Conservation (phyloP, 2,329 filamentous ascomycete genomes). For the Beauveria asiatica region DNA sequence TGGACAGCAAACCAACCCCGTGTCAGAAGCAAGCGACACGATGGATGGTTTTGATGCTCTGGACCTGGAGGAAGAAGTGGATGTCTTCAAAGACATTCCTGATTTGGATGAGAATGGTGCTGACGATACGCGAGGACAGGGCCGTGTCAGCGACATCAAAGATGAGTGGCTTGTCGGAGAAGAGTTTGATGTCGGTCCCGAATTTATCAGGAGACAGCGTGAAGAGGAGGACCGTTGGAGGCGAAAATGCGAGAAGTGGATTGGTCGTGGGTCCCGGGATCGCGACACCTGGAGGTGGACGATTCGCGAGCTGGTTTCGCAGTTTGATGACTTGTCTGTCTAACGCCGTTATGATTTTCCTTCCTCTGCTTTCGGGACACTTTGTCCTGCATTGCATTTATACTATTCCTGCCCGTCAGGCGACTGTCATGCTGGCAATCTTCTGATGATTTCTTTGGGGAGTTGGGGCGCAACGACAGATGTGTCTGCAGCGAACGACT, state of each 20-base stretch:
- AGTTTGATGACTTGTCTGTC: conserved; percentile 31
- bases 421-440: not conserved
- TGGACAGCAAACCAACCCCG: conserved; percentile 37
- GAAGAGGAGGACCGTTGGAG: conserved; percentile 91
- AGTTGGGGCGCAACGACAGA: not conserved
- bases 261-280: conserved; percentile 48
- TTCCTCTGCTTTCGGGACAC: conserved; percentile 10
- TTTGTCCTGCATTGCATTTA: not conserved
- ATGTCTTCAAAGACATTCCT: conserved; percentile 90
- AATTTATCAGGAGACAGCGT: conserved; percentile 80
- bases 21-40: conserved; percentile 44
- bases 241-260: conserved; percentile 80
- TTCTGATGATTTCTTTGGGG: conserved; percentile 3
- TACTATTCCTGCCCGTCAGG: not conserved
- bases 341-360: conserved; percentile 16
- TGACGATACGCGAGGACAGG: conserved; percentile 39
- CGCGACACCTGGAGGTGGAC: conserved; percentile 69
- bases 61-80: conserved; percentile 69
- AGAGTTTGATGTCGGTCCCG: conserved; percentile 94
- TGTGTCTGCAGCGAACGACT: conserved; percentile 12
- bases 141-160: conserved; percentile 51
- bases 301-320: conserved; percentile 50
- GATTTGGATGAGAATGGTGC: conserved; percentile 67
- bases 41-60: conserved; percentile 60
- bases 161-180: conserved; percentile 85